Base-by-base conservation (phyloP, 2,329 filamentous ascomycete genomes). In the Trichoderma simmonsii region DNA sequence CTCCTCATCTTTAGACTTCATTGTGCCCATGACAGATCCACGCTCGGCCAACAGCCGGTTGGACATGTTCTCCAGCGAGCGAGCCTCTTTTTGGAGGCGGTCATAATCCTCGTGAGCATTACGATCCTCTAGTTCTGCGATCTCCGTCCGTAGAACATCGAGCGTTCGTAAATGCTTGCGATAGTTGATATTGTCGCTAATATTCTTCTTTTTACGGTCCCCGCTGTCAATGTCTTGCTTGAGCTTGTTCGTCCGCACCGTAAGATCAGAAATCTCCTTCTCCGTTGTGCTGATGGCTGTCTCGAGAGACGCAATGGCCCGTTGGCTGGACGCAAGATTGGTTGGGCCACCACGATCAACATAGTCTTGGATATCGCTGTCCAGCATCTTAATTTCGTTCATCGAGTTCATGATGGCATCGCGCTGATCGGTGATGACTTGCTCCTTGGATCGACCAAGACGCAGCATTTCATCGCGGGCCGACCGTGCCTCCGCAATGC, bases 151-250 rank as follows among this genome's bases (percentile, higher is more conserved):
- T 7, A 98, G 87, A 4, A 84, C 84, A 56, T 93, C 87, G 2
- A 98, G 86, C 48, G 91, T 87, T 70, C 90, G 88, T 71, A 90
- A 85, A 73, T 93, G 91, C 78, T 92, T 91, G 72, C 96, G 92
- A 80, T 94, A 97, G 74, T 91, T 91, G 66, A 98, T 84, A 77
- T 99, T 99, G 79, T 98, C 94, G 26, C 86, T 86, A 76, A 99
- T 97, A 74, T 93, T 94, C 77, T 93, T 92, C 82, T 94, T 95
- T 71, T 91, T 95, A 72, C 91, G 90, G 74, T 95, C 92, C 71
- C 93, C 92, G 77, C 94, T 93, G 76, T 90, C 89, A 66, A 95
- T 87, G 67, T 94, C 91, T 63, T 92, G 88, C 75, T 92, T 92
- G 65, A 97, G 87, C 76, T 91, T 90, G 81, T 97, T 96, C 73